These are phyloP conservation scores for Cyberlindnera suaveolens DNA, from an alignment of 805 yeast species.

Conservation along the genomic window DNA sequence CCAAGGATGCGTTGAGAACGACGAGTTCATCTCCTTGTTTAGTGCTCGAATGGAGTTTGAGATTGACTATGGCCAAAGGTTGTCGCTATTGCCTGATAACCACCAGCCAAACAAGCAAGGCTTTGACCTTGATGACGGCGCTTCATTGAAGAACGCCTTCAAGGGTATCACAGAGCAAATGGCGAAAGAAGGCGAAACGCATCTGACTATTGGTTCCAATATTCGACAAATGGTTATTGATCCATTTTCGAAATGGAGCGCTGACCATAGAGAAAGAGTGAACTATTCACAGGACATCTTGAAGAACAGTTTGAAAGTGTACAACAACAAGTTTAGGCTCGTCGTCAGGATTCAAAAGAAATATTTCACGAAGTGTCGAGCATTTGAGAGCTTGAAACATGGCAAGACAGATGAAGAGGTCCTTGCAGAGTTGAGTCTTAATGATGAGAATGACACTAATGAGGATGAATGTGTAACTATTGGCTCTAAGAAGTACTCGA, in stretches of 20 bases:
- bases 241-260: constrained; percentile 73
- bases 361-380: constrained; percentile 73
- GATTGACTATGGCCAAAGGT: constrained; percentile 51
- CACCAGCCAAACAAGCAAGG: constrained; percentile 35
- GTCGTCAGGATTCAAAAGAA: constrained; percentile 55
- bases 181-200: constrained; percentile 51
- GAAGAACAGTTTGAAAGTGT: constrained; percentile 43
- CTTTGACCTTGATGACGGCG: constrained; percentile 53
- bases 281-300: constrained; percentile 53
- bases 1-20: constrained; percentile 65
- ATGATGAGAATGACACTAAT: constrained; percentile 13
- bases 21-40: constrained; percentile 59
- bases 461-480: constrained; percentile 24
- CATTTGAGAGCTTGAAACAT: constrained; percentile 58
- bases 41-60: constrained; percentile 70
- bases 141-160: constrained; percentile 57
- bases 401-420: constrained; percentile 41
- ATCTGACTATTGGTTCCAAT: constrained; percentile 53
- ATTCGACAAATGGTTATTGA: constrained; percentile 54
- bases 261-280: constrained; percentile 63
- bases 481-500: constrained; percentile 33
- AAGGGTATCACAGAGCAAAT: constrained; percentile 50
- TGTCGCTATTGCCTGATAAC: constrained; percentile 34
- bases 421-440: constrained; percentile 16
- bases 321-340: constrained; percentile 37